Evolutionary conservation across 1,284 basidiomycete genomes (phyloP).

Genomic region (Bothia castanella): DNA sequence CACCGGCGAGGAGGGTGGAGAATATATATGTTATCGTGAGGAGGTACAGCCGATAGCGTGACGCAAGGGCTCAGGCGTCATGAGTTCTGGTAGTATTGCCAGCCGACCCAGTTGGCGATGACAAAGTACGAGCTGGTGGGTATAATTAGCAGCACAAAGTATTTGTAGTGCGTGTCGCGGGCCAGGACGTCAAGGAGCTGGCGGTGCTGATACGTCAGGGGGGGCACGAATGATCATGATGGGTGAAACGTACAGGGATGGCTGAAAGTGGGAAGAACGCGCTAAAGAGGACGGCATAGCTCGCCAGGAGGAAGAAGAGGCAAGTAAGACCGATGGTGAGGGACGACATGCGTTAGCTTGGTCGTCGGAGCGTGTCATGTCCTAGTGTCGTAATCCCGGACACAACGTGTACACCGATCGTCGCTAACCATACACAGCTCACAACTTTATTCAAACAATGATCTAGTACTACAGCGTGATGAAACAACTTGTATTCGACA

Average conservation of each 20-base stretch:
- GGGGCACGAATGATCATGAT: neutral
- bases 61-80: conserved; percentile 30
- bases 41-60: neutral
- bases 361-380: conserved; percentile 16
- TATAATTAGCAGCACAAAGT: conserved; percentile 73
- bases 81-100: conserved; percentile 91
- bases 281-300: conserved; percentile 63
- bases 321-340: conserved; percentile 45
- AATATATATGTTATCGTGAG: conserved; percentile 4
- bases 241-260: conserved; percentile 42
- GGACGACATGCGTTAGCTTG: conserved; percentile 21
- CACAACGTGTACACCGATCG: conserved; percentile 15
- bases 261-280: conserved; percentile 55
- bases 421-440: neutral
- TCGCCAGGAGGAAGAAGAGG: conserved; percentile 54
- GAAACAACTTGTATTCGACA: neutral
- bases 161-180: conserved; percentile 84
- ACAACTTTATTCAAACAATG: conserved; percentile 21
- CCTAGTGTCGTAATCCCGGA: conserved; percentile 31
- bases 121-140: conserved; percentile 83
- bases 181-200: conserved; percentile 63
- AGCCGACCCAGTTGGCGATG: conserved; percentile 95
- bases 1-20: conserved; percentile 9
- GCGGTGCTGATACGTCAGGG: conserved; percentile 16
- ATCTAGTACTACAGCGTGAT: conserved; percentile 30